Evolutionary conservation across 352 stramenopile genomes (phyloP).

Genomic region (Globisporangium sylvaticum): DNA sequence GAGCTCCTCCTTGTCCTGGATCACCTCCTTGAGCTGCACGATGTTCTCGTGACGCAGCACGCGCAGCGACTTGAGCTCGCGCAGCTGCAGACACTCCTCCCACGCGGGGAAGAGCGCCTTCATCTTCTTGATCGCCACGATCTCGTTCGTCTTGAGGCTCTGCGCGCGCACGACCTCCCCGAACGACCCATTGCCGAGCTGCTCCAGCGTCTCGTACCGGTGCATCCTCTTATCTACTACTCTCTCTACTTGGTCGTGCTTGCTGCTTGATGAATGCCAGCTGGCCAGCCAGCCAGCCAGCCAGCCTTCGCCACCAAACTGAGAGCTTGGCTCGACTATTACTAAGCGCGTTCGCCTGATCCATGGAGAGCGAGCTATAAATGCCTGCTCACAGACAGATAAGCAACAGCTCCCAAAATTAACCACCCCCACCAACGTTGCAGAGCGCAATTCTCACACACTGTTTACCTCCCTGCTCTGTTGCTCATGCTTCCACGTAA

Average conservation of each 20-base stretch:
- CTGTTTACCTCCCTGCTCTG: no score
- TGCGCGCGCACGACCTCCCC: slow-evolving; percentile 90
- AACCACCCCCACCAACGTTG: background rate
- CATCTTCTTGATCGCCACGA: slow-evolving; percentile 87
- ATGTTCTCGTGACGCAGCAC: slow-evolving; percentile 81
- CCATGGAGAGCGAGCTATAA: background rate
- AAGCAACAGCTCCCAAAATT: background rate
- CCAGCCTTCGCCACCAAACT: background rate
- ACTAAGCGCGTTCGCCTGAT: background rate
- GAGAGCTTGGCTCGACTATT: background rate
- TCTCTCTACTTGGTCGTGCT: background rate
- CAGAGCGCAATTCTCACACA: background rate
- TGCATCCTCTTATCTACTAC: no score
- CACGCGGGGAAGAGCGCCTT: slow-evolving; percentile 76
- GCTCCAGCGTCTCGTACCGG: slow-evolving; percentile 90
- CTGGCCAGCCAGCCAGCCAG: background rate
- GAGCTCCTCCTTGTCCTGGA: slow-evolving; percentile 82
- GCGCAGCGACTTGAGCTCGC: slow-evolving; percentile 74
- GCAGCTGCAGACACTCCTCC: slow-evolving; percentile 80
- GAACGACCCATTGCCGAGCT: slow-evolving; percentile 92
- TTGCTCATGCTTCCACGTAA: background rate
- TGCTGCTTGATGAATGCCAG: background rate
- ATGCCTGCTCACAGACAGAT: background rate
- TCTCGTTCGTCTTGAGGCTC: slow-evolving; percentile 88
- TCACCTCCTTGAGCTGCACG: slow-evolving; percentile 82